Conservation (phyloP, 257 asterid species). For the Gentiana dahurica region DNA sequence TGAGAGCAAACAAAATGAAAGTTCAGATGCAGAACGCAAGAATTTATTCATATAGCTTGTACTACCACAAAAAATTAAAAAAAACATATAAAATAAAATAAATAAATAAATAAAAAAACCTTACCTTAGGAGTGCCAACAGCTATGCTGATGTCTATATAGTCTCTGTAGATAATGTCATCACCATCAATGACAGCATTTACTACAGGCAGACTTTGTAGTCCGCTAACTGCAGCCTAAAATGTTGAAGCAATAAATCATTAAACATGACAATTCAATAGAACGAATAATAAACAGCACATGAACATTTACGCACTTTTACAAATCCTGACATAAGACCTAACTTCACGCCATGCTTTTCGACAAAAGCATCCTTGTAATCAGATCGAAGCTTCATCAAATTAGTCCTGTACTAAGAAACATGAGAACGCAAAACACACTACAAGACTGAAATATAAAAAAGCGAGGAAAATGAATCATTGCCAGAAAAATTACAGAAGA, state of each 20-base stretch:
- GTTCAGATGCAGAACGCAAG: constrained; percentile 2
- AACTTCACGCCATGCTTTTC: constrained; percentile 98
- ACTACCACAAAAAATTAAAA: too few relatives aligned
- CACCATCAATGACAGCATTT: constrained; percentile 98
- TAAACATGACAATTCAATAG: neutral
- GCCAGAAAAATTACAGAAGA: neutral
- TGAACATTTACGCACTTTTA: constrained; percentile 41
- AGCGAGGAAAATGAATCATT: neutral
- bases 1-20: constrained; percentile 19
- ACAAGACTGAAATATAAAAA: constrained; percentile 1
- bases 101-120: constrained; percentile 1
- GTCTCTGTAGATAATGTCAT: constrained; percentile 91
- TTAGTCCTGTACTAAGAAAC: constrained; percentile 61
- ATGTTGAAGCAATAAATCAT: constrained; percentile 7
- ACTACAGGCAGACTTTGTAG: constrained; percentile 86
- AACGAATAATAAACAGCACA: neutral
- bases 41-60: neutral
- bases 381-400: constrained; percentile 93
- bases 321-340: constrained; percentile 95
- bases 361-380: constrained; percentile 84
- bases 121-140: constrained; percentile 97
- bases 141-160: constrained; percentile 93
- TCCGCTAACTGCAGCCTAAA: constrained; percentile 96
- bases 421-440: neutral
- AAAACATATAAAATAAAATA: too few relatives aligned